Percentiles rank a stretch among this genome's conserved stretches.
phyloP scores from a whole-genome alignment of 2,329 filamentous ascomycete genomes.

The Exserohilum turcica region DNA sequence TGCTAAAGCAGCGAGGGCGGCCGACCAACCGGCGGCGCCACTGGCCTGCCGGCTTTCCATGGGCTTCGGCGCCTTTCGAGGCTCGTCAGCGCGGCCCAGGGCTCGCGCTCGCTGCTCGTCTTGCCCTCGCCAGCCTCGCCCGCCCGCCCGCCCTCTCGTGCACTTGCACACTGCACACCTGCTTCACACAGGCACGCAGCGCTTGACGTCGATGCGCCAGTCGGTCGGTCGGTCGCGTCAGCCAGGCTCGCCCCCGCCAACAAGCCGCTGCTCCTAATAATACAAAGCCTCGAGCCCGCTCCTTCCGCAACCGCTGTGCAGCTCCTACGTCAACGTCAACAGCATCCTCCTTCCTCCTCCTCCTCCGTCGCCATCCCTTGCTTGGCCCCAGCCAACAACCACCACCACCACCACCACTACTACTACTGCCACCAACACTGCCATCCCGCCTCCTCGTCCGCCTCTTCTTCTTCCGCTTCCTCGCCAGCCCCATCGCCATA shows the following conservation, averaged over 20 bases:
- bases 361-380: constrained; percentile 21
- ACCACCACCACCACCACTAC: constrained; percentile 18
- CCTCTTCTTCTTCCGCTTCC: too few relatives aligned
- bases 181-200: too few relatives aligned
- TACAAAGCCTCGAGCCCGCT: constrained; percentile 33
- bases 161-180: too few relatives aligned
- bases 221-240: too few relatives aligned
- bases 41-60: constrained; percentile 24
- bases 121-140: too few relatives aligned
- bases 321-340: constrained; percentile 27
- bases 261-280: constrained; percentile 25
- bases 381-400: constrained; percentile 5
- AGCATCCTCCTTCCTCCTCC: constrained; percentile 12
- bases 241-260: too few relatives aligned
- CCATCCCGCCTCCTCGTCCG: constrained; percentile 4
- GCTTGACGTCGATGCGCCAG: too few relatives aligned
- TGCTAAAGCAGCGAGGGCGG: constrained; percentile 19
- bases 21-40: constrained; percentile 16
- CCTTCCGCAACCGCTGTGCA: constrained; percentile 30
- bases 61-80: constrained; percentile 16
- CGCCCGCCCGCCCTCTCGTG: too few relatives aligned
- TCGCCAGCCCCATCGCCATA: constrained; percentile 9
- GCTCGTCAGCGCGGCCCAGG: constrained; percentile 1
- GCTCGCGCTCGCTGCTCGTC: too few relatives aligned
- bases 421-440: constrained; percentile 25